Percentiles rank a stretch among this genome's conserved stretches.
Conservation (phyloP, 257 asterid species). For the Linaria vulgaris region DNA sequence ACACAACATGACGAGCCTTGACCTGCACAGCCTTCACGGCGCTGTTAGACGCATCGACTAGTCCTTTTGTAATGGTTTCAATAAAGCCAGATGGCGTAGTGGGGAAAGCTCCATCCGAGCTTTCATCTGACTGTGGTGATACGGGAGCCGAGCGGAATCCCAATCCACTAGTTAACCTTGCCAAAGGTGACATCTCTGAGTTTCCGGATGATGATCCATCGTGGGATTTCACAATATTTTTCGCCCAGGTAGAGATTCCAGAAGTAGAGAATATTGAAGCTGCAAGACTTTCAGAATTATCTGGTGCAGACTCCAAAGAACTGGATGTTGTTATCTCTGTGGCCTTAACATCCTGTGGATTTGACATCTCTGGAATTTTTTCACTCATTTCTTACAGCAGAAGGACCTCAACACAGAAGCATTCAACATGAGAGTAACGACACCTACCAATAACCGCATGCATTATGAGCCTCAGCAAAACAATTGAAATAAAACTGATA, state of each 20-base stretch:
- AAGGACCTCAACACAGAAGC: constrained; percentile 11
- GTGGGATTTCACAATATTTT: constrained; percentile 63
- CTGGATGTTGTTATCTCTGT: constrained; percentile 32
- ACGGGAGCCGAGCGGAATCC: constrained; percentile 76
- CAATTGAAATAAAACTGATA: not conserved
- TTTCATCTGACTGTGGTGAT: constrained; percentile 67
- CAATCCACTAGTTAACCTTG: constrained; percentile 79
- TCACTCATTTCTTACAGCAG: constrained; percentile 41
- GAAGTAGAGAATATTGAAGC: constrained; percentile 71
- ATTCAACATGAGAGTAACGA: constrained; percentile 1
- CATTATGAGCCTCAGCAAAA: constrained; percentile 1
- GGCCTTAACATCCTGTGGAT: constrained; percentile 35
- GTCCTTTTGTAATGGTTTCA: constrained; percentile 87
- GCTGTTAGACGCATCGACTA: constrained; percentile 86
- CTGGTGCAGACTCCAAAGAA: constrained; percentile 42
- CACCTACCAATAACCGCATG: constrained; percentile 60
- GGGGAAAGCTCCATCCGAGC: constrained; percentile 59
- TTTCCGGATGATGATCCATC: constrained; percentile 67
- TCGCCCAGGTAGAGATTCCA: constrained; percentile 93
- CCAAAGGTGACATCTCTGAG: constrained; percentile 62
- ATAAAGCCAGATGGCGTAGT: constrained; percentile 61
- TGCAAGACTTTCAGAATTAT: constrained; percentile 34
- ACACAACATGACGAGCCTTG: constrained; percentile 97
- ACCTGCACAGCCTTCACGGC: constrained; percentile 98
- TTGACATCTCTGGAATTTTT: constrained; percentile 50